A percentile compares a stretch with the other conserved stretches of the same genome.
Conservation (phyloP, 2,329 filamentous ascomycete species). For the Cercospora zeina region DNA sequence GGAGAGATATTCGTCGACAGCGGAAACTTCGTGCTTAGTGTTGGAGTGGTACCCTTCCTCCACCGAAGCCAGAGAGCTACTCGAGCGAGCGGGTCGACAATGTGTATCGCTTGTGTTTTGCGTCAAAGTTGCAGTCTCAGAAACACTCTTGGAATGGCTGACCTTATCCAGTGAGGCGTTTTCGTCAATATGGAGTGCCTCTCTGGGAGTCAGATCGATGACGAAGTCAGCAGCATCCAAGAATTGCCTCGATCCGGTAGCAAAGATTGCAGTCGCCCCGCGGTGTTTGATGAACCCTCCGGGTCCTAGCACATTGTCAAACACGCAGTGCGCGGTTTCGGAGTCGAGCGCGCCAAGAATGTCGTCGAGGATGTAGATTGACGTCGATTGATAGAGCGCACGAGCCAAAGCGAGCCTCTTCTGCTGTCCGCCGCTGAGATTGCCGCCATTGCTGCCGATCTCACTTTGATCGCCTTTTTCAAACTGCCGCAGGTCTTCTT, state of each 20-base stretch:
- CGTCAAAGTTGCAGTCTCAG: no score
- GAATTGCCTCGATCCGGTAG: not conserved
- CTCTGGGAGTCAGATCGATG: not conserved
- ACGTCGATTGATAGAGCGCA: slow-evolving; percentile 33
- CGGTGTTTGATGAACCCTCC: not conserved
- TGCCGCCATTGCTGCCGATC: not conserved
- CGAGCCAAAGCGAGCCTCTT: slow-evolving; percentile 48
- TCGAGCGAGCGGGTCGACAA: no score
- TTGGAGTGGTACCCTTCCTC: no score
- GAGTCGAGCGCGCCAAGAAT: not conserved
- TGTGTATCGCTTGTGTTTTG: no score
- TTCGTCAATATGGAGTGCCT: not conserved
- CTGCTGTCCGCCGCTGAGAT: slow-evolving; percentile 45
- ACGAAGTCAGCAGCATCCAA: not conserved
- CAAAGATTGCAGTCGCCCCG: not conserved
- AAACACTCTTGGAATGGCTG: no score
- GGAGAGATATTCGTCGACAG: no score
- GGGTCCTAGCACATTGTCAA: not conserved
- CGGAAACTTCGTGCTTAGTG: no score
- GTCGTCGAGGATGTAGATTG: not conserved
- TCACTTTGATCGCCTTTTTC: not conserved
- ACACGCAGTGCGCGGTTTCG: not conserved
- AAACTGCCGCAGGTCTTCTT: not conserved
- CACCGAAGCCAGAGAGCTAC: no score
- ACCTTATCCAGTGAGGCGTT: not conserved